A percentile compares a stretch with the other conserved stretches of the same genome.
Conservation (phyloP, 768 basidiomycete genomes). For the Tricholoma hemisulphureum region DNA sequence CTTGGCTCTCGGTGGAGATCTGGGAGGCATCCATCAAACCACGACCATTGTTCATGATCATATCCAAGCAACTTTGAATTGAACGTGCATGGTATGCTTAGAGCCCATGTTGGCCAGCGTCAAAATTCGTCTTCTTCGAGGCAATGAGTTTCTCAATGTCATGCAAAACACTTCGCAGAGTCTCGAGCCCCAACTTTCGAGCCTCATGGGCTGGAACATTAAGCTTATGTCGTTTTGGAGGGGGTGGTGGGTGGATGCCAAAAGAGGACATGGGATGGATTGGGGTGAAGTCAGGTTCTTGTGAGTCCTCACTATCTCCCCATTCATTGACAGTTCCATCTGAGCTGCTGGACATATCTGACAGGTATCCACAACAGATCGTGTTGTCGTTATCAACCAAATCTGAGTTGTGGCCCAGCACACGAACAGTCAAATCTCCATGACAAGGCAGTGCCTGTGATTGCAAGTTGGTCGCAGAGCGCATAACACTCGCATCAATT, state of each 20-base stretch:
- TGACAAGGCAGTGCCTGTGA: too few relatives aligned
- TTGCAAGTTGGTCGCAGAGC: neutral
- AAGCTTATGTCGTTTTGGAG: neutral
- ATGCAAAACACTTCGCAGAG: neutral
- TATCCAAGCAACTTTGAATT: too few relatives aligned
- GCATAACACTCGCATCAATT: too few relatives aligned
- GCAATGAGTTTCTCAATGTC: neutral
- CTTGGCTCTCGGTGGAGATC: too few relatives aligned
- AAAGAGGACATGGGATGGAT: constrained; percentile 1
- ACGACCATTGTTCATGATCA: too few relatives aligned
- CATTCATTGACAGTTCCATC: neutral
- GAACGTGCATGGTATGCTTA: too few relatives aligned
- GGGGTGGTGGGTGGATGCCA: neutral
- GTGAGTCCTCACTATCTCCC: neutral
- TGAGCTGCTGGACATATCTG: neutral
- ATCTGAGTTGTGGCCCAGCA: too few relatives aligned
- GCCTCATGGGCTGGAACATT: neutral
- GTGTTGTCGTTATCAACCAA: neutral
- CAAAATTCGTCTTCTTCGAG: neutral
- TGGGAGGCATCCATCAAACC: too few relatives aligned
- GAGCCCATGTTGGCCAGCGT: too few relatives aligned
- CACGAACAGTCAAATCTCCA: neutral
- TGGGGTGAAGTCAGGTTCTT: neutral
- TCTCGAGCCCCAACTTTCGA: neutral
- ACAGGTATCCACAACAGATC: neutral